Percentiles rank a stretch among this genome's conserved stretches.
phyloP scores from a whole-genome alignment of 2,329 filamentous ascomycete genomes.

The Chaetomiaceae sp. region DNA sequence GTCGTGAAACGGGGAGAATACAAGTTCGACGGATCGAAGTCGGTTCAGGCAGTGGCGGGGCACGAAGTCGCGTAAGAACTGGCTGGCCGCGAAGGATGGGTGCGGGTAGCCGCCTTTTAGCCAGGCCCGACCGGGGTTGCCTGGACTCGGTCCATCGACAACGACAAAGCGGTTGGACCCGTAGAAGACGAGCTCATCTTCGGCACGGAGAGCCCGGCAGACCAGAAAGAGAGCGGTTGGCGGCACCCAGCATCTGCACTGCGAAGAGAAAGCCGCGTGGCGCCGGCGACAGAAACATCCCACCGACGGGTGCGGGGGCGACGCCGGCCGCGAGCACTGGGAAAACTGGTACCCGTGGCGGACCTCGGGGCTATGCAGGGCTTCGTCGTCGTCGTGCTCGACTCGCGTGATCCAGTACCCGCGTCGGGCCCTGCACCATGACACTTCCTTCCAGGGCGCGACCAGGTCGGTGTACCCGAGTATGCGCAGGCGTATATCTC shows the following conservation, averaged over 20 bases:
- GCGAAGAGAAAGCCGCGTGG: constrained; percentile 14
- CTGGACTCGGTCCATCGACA: not conserved
- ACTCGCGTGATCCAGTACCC: not conserved
- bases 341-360: not conserved
- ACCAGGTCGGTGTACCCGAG: constrained; percentile 24
- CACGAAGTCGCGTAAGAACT: not conserved
- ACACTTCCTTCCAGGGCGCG: constrained; percentile 17
- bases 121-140: not conserved
- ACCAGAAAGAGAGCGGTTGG: constrained; percentile 16
- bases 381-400: not conserved
- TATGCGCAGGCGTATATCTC: constrained; percentile 19
- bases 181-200: constrained; percentile 12
- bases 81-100: not conserved
- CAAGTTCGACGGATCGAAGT: not conserved
- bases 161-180: constrained; percentile 16
- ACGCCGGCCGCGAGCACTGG: not conserved
- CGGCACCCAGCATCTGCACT: constrained; percentile 16
- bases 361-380: not conserved
- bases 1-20: not conserved
- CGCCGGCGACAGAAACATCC: constrained; percentile 14
- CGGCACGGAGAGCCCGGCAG: constrained; percentile 6
- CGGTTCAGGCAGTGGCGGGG: not conserved
- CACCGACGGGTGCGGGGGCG: not conserved
- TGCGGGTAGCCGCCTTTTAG: not conserved
- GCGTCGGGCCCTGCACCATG: constrained; percentile 10